These are phyloP conservation scores for Rubia occidens DNA, from an alignment of 305 asterid genomes.

Conservation along the genomic window DNA sequence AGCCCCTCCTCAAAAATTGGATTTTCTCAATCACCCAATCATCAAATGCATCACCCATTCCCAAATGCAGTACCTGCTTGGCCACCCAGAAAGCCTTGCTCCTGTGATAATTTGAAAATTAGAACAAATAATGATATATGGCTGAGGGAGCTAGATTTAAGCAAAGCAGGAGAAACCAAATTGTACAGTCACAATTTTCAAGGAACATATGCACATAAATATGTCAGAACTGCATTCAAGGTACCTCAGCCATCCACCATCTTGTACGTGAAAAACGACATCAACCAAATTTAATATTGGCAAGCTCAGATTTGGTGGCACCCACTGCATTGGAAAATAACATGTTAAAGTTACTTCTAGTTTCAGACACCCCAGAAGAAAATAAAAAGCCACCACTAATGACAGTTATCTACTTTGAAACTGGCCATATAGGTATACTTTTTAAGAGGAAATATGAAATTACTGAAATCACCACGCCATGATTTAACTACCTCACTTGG, in stretches of 20 bases:
- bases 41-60: conserved; percentile 99
- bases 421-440: not conserved
- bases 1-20: conserved; percentile 72
- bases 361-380: conserved; percentile 17
- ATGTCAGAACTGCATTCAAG: conserved; percentile 7
- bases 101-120: conserved; percentile 31
- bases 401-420: not conserved
- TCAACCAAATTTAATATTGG: conserved; percentile 86
- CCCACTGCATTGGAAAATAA: conserved; percentile 55
- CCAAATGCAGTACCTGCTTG: conserved; percentile 89
- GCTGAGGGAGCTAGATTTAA: not conserved
- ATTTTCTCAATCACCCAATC: conserved; percentile 96
- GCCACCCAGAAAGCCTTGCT: conserved; percentile 98
- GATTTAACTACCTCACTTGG: conserved; percentile 65
- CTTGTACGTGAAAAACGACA: conserved; percentile 81
- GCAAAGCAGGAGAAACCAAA: conserved; percentile 7
- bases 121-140: not conserved
- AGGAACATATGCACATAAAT: not conserved
- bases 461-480: not conserved
- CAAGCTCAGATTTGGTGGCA: conserved; percentile 77
- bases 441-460: not conserved
- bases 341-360: conserved; percentile 22
- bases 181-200: not conserved
- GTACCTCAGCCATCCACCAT: conserved; percentile 99
- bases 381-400: conserved; percentile 1